A percentile compares a stretch with the other conserved stretches of the same genome.
These are phyloP conservation scores for Penicillium sp. DNA, from an alignment of 2,329 filamentous ascomycete species.

Conservation along the genomic window DNA sequence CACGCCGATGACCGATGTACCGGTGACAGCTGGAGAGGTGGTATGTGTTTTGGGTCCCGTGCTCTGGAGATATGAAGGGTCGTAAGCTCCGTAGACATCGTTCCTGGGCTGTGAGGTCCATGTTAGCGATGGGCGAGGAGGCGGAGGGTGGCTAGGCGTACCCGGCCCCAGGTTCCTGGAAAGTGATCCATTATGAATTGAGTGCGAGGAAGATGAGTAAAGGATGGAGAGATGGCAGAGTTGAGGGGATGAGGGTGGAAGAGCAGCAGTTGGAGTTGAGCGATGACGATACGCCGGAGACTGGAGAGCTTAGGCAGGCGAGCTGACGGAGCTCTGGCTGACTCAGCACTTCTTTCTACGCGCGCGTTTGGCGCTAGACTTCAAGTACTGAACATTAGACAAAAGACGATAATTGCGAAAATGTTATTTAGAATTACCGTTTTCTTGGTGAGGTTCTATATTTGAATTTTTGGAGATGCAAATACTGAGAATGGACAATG, in stretches of 20 bases:
- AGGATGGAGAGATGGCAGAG: conserved; percentile 2
- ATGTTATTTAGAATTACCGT: neutral
- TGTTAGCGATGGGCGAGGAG: conserved; percentile 41
- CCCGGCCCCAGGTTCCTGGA: conserved; percentile 70
- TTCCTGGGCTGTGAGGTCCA: conserved; percentile 76
- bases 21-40: conserved; percentile 90
- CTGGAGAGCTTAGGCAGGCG: conserved; percentile 40
- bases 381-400: neutral
- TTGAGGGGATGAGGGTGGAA: conserved; percentile 13
- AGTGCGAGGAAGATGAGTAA: neutral
- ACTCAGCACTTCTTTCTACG: conserved; percentile 21
- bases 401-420: neutral
- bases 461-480: neutral
- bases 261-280: conserved; percentile 23
- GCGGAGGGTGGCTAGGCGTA: conserved; percentile 40
- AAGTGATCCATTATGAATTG: conserved; percentile 65
- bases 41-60: conserved; percentile 80
- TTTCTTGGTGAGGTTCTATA: neutral
- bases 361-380: conserved; percentile 8
- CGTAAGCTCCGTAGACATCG: conserved; percentile 94
- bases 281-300: conserved; percentile 27
- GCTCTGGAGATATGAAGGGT: conserved; percentile 79
- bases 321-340: conserved; percentile 46
- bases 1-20: conserved; percentile 91
- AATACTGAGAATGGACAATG: neutral